Base-by-base conservation (phyloP, 495 filamentous ascomycete species). In the Diplogelasinospora grovesii region DNA sequence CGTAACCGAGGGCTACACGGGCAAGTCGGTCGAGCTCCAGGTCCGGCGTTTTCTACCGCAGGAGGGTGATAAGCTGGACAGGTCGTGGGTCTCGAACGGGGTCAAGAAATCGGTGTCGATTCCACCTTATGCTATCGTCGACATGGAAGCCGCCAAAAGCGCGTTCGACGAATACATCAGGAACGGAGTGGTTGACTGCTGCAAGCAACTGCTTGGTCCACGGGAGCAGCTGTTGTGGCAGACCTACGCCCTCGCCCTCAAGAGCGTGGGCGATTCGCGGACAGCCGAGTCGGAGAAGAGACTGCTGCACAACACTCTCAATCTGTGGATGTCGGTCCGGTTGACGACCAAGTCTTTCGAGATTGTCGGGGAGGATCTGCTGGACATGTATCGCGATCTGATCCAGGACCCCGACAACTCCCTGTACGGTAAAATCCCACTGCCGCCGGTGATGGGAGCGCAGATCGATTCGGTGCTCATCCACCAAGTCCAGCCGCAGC, bases 381-480 rank as follows among this genome's bases (percentile, higher is more conserved):
- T 79, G 25, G 74, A 64, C 11, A 77, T 77, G 70, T 23, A 54
- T 11, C 49, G 41, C 23, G 53, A 73, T 40, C 35, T 57, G 24
- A 68, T 69, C 49, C 59, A 73, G 46, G 74, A 75, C 43, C 52
- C 61, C 18, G 60, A 55, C 10, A 75, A 66, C 39, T 66, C 73
- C 9, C 63, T 72, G 30, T 55, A 60, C 19, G 66, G 66, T 25
- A 71, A 71, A 36, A 69, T 77, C 5, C 75, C 75, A 15, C 54
- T 78, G 8, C 74, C 75, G 8, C 75, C 75, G 3, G 72, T 79
- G 22, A 73, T 79, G 70, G 73, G 73, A 22, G 74, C 73, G 20
- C 75, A 79, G 44, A 66, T 79, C 16, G 74, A 78, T 38, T 63
- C 70, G 42, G 63, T 79, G 22, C 58, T 77, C 22, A 77, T 78